Base-by-base conservation (phyloP, 2,329 filamentous ascomycete species). In the Neonectria coccinea region DNA sequence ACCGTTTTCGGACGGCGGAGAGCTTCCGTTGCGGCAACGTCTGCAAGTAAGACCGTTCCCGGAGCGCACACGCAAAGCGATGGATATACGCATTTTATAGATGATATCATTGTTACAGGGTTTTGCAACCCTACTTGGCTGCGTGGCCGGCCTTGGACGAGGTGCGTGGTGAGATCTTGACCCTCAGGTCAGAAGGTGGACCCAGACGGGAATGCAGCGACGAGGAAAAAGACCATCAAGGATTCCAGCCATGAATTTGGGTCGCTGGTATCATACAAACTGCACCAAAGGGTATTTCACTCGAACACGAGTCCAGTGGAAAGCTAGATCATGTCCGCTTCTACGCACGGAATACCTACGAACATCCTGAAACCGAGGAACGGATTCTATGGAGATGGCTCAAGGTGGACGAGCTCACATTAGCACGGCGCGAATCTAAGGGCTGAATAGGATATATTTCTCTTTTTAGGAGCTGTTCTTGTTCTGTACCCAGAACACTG, bases 371-470 rank as follows among this genome's bases (percentile, higher is more conserved):
- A 4, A 79, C 81, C 0, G 70, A 76, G 0, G 76, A 76, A 44
- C 76, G 79, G 11, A 76, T 86, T 5, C 76, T 82, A 1, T 85
- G 79, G 72, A 83, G 83, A 4, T 86, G 84, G 84, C 75, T 86
- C 39, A 81, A 79, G 1, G 84, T 86, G 67, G 84, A 86, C 12
- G 82, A 85, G 56, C 67, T 86, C 4, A 78, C 82, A 1, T 76
- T 84, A 59, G 66, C 74, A 3, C 67, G 80, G 14, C 79, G 82
- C 4, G 76, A 81, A 60, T 70, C 74, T 1, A 82, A 85, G 67
- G 82, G 81, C 11, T 86, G 84, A 83, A 85, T 81, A 20, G 83
- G 84, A 2, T 70, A 81, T 59, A 73, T 85, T 9, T 83, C 83
- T 1, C 64, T 85, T 5, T 83, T 83, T 1, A 74, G 16, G 79